A percentile compares a stretch with the other conserved stretches of the same genome.
Evolutionary conservation across 2,329 filamentous ascomycete species (phyloP).

Genomic region (Elsinoe necatrix): DNA sequence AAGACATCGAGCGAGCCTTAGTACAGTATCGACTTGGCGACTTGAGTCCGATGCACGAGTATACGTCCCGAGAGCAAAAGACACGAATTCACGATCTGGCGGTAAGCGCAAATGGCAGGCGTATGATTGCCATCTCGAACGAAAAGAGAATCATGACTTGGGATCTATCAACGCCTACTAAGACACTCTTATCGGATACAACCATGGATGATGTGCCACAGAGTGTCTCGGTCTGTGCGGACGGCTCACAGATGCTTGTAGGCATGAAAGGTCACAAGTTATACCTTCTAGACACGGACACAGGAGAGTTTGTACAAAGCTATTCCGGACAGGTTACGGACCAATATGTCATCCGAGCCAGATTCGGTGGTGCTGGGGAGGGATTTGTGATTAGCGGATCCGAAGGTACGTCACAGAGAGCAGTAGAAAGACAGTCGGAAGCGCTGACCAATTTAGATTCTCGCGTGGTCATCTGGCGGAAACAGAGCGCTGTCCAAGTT

Average conservation of each 20-base stretch:
- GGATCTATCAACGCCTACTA: slow-evolving; percentile 55
- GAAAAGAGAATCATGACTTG: slow-evolving; percentile 68
- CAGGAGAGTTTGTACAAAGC: slow-evolving; percentile 57
- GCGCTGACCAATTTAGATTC: slow-evolving; percentile 43
- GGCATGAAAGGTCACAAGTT: slow-evolving; percentile 72
- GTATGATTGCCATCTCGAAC: slow-evolving; percentile 70
- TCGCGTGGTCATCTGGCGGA: slow-evolving; percentile 82
- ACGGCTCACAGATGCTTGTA: slow-evolving; percentile 73
- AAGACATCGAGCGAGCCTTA: slow-evolving; percentile 59
- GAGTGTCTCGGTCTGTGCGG: slow-evolving; percentile 70
- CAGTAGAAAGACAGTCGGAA: background rate
- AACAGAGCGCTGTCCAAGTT: slow-evolving; percentile 66
- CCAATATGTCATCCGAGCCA: slow-evolving; percentile 69
- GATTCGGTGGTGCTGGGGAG: slow-evolving; percentile 83
- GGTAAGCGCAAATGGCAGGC: slow-evolving; percentile 70
- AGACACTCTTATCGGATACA: slow-evolving; percentile 67
- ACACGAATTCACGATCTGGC: slow-evolving; percentile 69
- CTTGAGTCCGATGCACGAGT: slow-evolving; percentile 14
- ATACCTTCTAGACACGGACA: slow-evolving; percentile 67
- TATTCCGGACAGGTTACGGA: slow-evolving; percentile 70
- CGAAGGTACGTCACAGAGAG: slow-evolving; percentile 56
- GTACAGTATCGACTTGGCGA: slow-evolving; percentile 41
- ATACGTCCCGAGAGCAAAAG: slow-evolving; percentile 14
- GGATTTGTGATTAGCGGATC: slow-evolving; percentile 88
- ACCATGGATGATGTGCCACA: slow-evolving; percentile 61